Conservation (phyloP, 257 asterid species). For the Petunia axillaris region DNA sequence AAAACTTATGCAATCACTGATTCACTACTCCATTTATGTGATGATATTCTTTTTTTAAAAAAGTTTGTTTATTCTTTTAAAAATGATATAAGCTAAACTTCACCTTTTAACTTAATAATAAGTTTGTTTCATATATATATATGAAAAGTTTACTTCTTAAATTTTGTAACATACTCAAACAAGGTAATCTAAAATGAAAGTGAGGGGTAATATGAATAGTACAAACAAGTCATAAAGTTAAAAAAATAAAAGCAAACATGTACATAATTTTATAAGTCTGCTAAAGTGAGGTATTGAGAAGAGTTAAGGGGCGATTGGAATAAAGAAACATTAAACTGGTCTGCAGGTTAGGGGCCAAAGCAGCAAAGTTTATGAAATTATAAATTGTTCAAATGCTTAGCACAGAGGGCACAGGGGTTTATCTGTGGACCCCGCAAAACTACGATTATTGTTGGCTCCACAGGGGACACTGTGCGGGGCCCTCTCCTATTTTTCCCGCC, state of each 20-base stretch:
- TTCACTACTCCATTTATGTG: too few relatives aligned
- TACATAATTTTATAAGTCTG: not conserved
- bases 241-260: not conserved
- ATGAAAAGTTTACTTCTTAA: too few relatives aligned
- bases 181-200: too few relatives aligned
- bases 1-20: too few relatives aligned
- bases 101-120: too few relatives aligned
- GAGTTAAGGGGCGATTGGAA: not conserved
- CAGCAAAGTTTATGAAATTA: not conserved
- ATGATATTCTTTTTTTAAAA: too few relatives aligned
- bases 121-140: too few relatives aligned
- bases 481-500: constrained; percentile 1
- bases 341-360: constrained; percentile 34
- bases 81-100: too few relatives aligned
- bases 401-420: constrained; percentile 34
- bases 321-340: constrained; percentile 32
- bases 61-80: too few relatives aligned
- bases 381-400: constrained; percentile 32
- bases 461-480: constrained; percentile 37
- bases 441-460: constrained; percentile 33
- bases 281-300: not conserved
- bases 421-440: constrained; percentile 40
- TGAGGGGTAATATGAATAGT: not conserved
- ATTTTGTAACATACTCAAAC: too few relatives aligned
- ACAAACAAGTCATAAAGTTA: not conserved